Conservation (phyloP, 768 basidiomycete species). For the Suillus ampliporus region DNA sequence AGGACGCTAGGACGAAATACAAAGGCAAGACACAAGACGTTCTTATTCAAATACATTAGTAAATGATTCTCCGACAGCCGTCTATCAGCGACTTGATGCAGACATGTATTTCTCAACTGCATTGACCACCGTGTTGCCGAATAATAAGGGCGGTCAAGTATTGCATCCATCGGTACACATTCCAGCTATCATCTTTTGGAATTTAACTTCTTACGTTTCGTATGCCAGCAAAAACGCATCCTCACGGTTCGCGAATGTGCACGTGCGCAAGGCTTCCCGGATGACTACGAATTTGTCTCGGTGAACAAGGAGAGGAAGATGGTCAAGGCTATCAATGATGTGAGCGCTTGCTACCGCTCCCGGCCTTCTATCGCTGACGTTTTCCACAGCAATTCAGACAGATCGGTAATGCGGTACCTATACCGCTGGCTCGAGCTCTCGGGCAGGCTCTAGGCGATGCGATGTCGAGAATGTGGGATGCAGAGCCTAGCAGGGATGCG, state of each 20-base stretch:
- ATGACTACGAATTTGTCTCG: constrained; percentile 66
- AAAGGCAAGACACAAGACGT: constrained; percentile 27
- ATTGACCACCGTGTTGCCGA: constrained; percentile 60
- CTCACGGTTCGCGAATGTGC: constrained; percentile 71
- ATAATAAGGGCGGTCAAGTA: constrained; percentile 49
- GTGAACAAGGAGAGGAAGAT: constrained; percentile 37
- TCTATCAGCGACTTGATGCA: constrained; percentile 62
- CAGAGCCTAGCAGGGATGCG: constrained; percentile 44
- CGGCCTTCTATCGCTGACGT: constrained; percentile 7
- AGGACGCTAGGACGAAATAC: constrained; percentile 31
- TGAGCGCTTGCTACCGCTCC: constrained; percentile 38
- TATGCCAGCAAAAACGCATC: constrained; percentile 69
- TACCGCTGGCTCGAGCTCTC: constrained; percentile 69
- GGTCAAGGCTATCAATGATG: constrained; percentile 49
- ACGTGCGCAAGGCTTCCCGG: constrained; percentile 81
- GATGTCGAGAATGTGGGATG: constrained; percentile 51
- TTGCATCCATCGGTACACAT: constrained; percentile 52
- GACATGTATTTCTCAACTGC: constrained; percentile 65
- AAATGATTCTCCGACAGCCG: constrained; percentile 40
- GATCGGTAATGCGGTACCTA: constrained; percentile 82
- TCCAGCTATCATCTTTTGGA: not conserved
- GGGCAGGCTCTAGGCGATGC: constrained; percentile 54
- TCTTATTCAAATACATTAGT: not conserved
- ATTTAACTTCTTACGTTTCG: not conserved
- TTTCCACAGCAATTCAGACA: constrained; percentile 67